A percentile compares a stretch with the other conserved stretches of the same genome.
phyloP scores from a whole-genome alignment of 192 early-diverging fungal genomes.

The Pilaira anomala region DNA sequence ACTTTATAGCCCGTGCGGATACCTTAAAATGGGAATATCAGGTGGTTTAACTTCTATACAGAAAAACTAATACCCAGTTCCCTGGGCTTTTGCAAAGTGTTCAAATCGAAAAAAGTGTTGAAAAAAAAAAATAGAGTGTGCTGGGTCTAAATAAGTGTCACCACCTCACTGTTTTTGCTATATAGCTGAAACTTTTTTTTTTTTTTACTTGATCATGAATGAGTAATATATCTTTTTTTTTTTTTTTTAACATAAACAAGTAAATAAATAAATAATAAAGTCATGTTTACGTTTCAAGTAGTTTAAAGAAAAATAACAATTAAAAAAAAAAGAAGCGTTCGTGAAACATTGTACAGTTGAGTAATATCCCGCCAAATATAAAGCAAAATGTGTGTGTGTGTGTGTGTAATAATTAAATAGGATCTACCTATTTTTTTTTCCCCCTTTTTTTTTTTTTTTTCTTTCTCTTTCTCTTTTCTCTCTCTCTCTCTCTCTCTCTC shows the following conservation, averaged over 20 bases:
- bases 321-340: too few species aligned
- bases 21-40: neutral
- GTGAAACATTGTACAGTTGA: too few species aligned
- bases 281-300: too few species aligned
- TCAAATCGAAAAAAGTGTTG: too few species aligned
- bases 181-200: too few species aligned
- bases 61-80: neutral
- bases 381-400: neutral
- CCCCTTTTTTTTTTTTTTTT: conserved; percentile 2
- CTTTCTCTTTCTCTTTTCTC: neutral
- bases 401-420: conserved; percentile 1
- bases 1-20: neutral
- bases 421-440: conserved; percentile 11
- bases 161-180: too few species aligned
- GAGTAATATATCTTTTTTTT: too few species aligned
- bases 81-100: too few species aligned
- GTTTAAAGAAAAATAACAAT: too few species aligned
- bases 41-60: neutral
- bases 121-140: neutral
- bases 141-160: neutral
- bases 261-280: too few species aligned
- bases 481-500: neutral
- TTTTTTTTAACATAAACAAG: too few species aligned
- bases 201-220: too few species aligned
- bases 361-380: conserved; percentile 17